phyloP scores from a whole-genome alignment of 345 rosid genomes.

The Laguncularia racemosa region DNA sequence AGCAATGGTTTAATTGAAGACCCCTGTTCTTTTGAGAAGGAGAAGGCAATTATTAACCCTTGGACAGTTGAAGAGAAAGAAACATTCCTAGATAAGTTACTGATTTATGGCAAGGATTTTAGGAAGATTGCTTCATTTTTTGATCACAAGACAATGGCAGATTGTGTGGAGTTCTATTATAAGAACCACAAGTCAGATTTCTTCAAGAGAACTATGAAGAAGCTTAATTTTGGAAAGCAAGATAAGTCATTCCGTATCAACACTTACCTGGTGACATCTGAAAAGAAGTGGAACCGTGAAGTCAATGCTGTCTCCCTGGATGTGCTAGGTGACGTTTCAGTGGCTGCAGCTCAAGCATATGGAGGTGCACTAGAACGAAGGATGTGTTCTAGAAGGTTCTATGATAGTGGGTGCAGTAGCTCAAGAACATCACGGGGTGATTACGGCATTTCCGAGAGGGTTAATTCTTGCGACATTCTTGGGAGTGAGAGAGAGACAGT shows the following conservation, averaged over 20 bases:
- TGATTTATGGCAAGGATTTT: slow-evolving; percentile 77
- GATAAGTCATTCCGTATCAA: slow-evolving; percentile 42
- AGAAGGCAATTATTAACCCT: slow-evolving; percentile 77
- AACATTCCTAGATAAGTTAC: slow-evolving; percentile 65
- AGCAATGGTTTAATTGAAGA: slow-evolving; percentile 85
- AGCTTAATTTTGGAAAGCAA: slow-evolving; percentile 41
- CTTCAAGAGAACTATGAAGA: slow-evolving; percentile 80
- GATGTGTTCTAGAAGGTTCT: slow-evolving; percentile 32
- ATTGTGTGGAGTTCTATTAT: slow-evolving; percentile 93
- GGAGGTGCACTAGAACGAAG: slow-evolving; percentile 25
- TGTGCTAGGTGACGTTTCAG: slow-evolving; percentile 69
- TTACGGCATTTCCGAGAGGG: slow-evolving; percentile 39
- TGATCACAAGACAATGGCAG: slow-evolving; percentile 87
- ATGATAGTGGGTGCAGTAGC: slow-evolving; percentile 31
- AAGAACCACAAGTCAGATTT: slow-evolving; percentile 93
- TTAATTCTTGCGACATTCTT: slow-evolving; percentile 38
- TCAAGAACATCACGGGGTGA: slow-evolving; percentile 33
- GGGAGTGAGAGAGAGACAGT: slow-evolving; percentile 57
- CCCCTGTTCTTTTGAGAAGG: slow-evolving; percentile 85
- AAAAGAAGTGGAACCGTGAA: slow-evolving; percentile 65
- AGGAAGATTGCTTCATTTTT: slow-evolving; percentile 76
- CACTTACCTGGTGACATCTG: slow-evolving; percentile 55
- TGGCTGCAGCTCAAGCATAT: slow-evolving; percentile 64
- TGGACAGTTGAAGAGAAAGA: slow-evolving; percentile 81
- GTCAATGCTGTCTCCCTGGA: slow-evolving; percentile 67